Evolutionary conservation across 225 moss, liverwort and hornwort genomes (phyloP).

Genomic region (Sphagnum tenellum): DNA sequence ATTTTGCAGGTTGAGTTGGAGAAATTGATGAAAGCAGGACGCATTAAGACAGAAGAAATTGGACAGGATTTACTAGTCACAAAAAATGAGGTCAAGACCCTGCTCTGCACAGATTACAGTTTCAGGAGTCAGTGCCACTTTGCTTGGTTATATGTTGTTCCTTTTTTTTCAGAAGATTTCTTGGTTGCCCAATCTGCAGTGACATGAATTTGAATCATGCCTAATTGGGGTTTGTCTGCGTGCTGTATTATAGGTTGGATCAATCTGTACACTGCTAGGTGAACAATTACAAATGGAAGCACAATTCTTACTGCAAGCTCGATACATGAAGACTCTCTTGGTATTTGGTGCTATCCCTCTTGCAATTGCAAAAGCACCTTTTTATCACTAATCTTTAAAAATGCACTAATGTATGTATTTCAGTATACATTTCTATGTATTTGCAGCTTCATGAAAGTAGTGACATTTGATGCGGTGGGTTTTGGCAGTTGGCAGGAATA

Average conservation of each 20-base stretch:
- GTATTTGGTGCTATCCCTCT: conserved; percentile 11
- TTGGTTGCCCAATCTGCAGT: neutral
- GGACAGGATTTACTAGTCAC: conserved; percentile 43
- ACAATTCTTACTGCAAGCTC: conserved; percentile 34
- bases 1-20: conserved; percentile 24
- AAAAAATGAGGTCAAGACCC: conserved; percentile 29
- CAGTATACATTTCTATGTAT: neutral
- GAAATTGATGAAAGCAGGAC: conserved; percentile 24
- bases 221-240: neutral
- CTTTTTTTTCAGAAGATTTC: neutral
- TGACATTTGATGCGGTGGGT: neutral
- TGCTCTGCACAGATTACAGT: too few species aligned
- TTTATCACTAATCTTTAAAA: neutral
- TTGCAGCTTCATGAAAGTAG: neutral
- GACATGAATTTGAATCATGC: neutral
- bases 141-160: neutral
- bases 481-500: conserved; percentile 50
- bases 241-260: conserved; percentile 33
- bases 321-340: conserved; percentile 57
- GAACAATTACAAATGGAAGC: conserved; percentile 38
- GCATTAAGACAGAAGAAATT: conserved; percentile 22
- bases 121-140: too few species aligned
- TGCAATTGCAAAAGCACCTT: neutral
- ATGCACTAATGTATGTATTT: neutral
- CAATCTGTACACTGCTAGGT: conserved; percentile 40